Percentiles rank a stretch among this genome's conserved stretches.
phyloP scores from a whole-genome alignment of 441 rosid species.

The Aleurites moluccanus region DNA sequence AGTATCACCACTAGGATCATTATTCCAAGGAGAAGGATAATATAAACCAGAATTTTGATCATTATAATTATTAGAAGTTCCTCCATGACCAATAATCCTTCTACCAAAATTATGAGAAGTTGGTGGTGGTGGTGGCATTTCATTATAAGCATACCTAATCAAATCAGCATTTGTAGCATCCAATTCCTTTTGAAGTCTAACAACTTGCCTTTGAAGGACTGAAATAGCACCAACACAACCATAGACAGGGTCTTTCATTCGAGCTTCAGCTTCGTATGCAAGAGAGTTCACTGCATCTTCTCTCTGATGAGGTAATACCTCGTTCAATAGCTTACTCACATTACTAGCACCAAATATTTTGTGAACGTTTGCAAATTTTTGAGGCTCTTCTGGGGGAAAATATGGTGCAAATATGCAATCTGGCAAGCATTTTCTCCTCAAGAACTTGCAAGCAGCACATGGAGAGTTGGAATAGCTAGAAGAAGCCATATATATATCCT shows the following conservation, averaged over 20 bases:
- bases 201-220: conserved; percentile 83
- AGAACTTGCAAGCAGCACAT: conserved; percentile 96
- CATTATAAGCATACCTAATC: conserved; percentile 56
- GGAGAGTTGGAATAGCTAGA: conserved; percentile 88
- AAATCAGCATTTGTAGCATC: conserved; percentile 84
- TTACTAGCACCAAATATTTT: conserved; percentile 96
- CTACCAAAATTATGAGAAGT: conserved; percentile 33
- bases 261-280: conserved; percentile 93
- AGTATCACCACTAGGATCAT: conserved; percentile 33
- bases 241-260: conserved; percentile 85
- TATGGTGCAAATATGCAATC: conserved; percentile 92
- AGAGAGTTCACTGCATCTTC: conserved; percentile 95
- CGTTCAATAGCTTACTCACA: conserved; percentile 80
- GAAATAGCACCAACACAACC: conserved; percentile 93
- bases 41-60: conserved; percentile 35
- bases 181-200: conserved; percentile 85
- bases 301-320: conserved; percentile 86
- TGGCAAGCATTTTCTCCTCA: conserved; percentile 90
- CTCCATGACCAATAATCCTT: conserved; percentile 30
- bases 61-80: conserved; percentile 16
- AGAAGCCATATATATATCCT: conserved; percentile 43
- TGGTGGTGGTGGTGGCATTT: conserved; percentile 32
- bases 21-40: conserved; percentile 42
- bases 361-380: conserved; percentile 90
- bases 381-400: conserved; percentile 98